Base-by-base conservation (phyloP, 2,329 filamentous ascomycete species). In the Pyrenochaeta sp. region DNA sequence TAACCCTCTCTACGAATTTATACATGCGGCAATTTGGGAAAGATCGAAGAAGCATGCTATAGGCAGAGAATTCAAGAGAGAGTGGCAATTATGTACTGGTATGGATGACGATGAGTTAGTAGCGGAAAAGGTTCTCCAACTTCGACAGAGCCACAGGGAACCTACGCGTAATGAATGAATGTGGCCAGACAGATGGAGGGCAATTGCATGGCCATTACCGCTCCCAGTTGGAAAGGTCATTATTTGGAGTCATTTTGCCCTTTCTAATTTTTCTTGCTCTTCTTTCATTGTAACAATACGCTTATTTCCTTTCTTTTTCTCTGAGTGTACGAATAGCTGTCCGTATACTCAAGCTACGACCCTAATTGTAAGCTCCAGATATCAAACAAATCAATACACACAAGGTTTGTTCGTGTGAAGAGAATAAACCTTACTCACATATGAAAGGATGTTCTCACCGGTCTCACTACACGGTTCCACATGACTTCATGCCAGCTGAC, bases 1-100 rank as follows among this genome's bases (percentile, higher is more conserved):
- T 2, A 66, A 66, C 37, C 64, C 61, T 25, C 50, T 66, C 9
- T 64, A 59, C 52, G 54, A 65, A 15, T 24, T 62, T 39, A 50
- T 61, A n/a, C 44, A 54, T 6, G 51, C 32, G 8, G 52, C 34
- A 34, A 39, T 58, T 8, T 44, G 28, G 28, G 46, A 50, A 22
- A 52, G 22, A 37, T 22, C 39, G n/a, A 42, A 42, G 39, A 22
- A 54, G 47, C 6, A 30, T 32, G 25, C 15, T n/a, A 32, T 4
- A 32, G 28, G 24, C 25, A 32, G n/a, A n/a, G 1, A 32, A 22
- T 28, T 46, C 28, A 28, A 46, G 25, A 46, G 44, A n/a, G 25
- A 46, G 25, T 46, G 44, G 44, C 25, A 46, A 5, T 10, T 42
- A 15, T 42, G 39, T 3, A 42, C 39, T 22, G 39, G n/a, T 8